phyloP scores from a whole-genome alignment of 179 eudicot genomes.

The Beta lomatogona region DNA sequence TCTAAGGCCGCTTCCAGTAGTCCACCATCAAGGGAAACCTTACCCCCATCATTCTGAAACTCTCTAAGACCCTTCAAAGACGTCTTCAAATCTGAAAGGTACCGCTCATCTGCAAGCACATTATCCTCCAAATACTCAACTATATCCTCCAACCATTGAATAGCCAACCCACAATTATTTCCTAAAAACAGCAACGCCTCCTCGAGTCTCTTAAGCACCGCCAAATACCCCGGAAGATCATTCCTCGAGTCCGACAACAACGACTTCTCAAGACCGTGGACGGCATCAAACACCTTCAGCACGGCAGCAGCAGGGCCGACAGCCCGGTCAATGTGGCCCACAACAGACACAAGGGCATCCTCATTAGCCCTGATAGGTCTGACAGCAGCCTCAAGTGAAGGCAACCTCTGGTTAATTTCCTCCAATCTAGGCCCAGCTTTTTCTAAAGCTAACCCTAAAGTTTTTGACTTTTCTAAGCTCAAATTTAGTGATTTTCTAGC shows the following conservation, averaged over 20 bases:
- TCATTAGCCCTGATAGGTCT: slow-evolving; percentile 82
- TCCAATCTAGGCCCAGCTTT: slow-evolving; percentile 75
- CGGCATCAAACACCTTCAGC: slow-evolving; percentile 90
- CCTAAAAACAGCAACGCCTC: slow-evolving; percentile 89
- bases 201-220: slow-evolving; percentile 82
- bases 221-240: slow-evolving; percentile 82
- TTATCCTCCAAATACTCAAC: slow-evolving; percentile 95
- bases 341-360: slow-evolving; percentile 86
- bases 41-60: slow-evolving; percentile 57
- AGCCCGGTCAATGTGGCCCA: slow-evolving; percentile 90
- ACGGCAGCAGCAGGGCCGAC: slow-evolving; percentile 98
- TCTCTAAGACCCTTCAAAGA: slow-evolving; percentile 61
- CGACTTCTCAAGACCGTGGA: slow-evolving; percentile 93
- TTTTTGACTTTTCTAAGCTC: slow-evolving; percentile 68
- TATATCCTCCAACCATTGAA: slow-evolving; percentile 97
- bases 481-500: slow-evolving; percentile 57
- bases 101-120: slow-evolving; percentile 76
- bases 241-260: slow-evolving; percentile 78
- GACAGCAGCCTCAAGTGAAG: slow-evolving; percentile 78
- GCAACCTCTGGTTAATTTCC: slow-evolving; percentile 74
- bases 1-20: slow-evolving; percentile 75
- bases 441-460: slow-evolving; percentile 53
- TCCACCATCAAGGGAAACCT: slow-evolving; percentile 80
- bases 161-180: slow-evolving; percentile 93
- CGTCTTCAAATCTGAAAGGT: slow-evolving; percentile 56